These are phyloP conservation scores for Panicum miliaceum DNA, from an alignment of 176 grass and related monocot genomes.

Conservation along the genomic window DNA sequence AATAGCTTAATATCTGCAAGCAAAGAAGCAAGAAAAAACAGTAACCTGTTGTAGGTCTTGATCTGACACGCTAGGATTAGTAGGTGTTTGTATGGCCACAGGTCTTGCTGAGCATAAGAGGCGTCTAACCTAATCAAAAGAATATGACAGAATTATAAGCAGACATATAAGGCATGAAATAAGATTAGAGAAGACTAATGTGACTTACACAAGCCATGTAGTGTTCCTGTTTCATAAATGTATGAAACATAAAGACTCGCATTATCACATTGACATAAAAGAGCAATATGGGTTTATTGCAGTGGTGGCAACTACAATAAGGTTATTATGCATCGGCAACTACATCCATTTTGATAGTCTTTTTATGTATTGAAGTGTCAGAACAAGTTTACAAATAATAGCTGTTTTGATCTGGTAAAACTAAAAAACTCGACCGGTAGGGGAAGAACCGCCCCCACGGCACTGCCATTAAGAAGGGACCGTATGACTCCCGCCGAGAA, in stretches of 20 bases:
- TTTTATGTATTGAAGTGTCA: too few species aligned
- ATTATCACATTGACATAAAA: conserved; percentile 10
- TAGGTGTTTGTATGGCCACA: conserved; percentile 79
- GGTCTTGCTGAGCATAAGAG: conserved; percentile 90
- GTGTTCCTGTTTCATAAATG: background rate
- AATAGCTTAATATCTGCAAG: conserved; percentile 23
- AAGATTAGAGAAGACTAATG: conserved; percentile 14
- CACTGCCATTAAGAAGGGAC: too few species aligned
- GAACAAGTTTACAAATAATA: too few species aligned
- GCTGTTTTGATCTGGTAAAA: too few species aligned
- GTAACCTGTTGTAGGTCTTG: conserved; percentile 97
- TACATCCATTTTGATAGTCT: conserved; percentile 11
- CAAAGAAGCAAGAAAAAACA: conserved; percentile 36
- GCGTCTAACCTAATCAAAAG: conserved; percentile 69
- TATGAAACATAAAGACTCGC: conserved; percentile 1
- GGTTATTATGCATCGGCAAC: background rate
- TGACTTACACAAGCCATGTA: conserved; percentile 4
- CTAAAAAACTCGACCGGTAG: too few species aligned
- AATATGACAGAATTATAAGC: conserved; percentile 37
- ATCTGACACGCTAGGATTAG: conserved; percentile 87
- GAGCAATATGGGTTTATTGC: background rate
- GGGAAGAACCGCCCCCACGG: too few species aligned
- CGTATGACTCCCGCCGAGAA: too few species aligned
- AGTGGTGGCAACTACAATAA: background rate
- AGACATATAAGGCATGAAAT: background rate